These are phyloP conservation scores for Acacia acuminata DNA, from an alignment of 306 rosid genomes.

Conservation along the genomic window DNA sequence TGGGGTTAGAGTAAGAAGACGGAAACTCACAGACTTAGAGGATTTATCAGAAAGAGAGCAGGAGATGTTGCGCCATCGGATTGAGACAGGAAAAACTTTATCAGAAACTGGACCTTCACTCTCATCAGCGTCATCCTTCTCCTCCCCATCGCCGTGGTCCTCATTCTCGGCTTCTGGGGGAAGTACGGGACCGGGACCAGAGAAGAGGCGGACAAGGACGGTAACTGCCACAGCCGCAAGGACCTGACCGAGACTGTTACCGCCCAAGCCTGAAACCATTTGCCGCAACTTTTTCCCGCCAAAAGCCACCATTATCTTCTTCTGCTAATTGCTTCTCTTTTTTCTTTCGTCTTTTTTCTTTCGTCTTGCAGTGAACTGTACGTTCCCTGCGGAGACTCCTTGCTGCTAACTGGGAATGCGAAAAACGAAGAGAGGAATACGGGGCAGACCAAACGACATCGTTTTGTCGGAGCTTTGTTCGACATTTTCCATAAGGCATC, in stretches of 20 bases:
- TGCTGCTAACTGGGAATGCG: background rate
- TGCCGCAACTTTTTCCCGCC: slow-evolving; percentile 75
- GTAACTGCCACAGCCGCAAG: slow-evolving; percentile 72
- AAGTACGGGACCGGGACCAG: slow-evolving; percentile 81
- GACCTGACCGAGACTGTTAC: slow-evolving; percentile 70
- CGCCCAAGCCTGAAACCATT: slow-evolving; percentile 46
- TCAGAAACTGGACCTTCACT: slow-evolving; percentile 37
- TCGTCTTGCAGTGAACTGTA: background rate
- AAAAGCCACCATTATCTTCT: slow-evolving; percentile 51
- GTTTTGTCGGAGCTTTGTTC: background rate
- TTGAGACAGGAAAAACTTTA: slow-evolving; percentile 65
- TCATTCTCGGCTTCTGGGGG: slow-evolving; percentile 49
- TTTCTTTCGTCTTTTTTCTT: background rate
- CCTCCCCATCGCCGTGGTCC: slow-evolving; percentile 34
- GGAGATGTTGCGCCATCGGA: slow-evolving; percentile 75
- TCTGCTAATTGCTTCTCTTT: background rate
- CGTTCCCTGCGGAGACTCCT: no score
- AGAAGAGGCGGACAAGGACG: slow-evolving; percentile 72
- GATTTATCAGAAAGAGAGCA: slow-evolving; percentile 77
- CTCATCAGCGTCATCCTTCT: slow-evolving; percentile 22
- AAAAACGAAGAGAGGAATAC: background rate
- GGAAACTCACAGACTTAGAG: slow-evolving; percentile 58
- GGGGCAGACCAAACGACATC: background rate
- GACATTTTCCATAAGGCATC: background rate
- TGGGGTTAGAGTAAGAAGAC: background rate